Evolutionary conservation across 2,329 filamentous ascomycete species (phyloP).

Genomic region (Ceratocystis harringtonii): DNA sequence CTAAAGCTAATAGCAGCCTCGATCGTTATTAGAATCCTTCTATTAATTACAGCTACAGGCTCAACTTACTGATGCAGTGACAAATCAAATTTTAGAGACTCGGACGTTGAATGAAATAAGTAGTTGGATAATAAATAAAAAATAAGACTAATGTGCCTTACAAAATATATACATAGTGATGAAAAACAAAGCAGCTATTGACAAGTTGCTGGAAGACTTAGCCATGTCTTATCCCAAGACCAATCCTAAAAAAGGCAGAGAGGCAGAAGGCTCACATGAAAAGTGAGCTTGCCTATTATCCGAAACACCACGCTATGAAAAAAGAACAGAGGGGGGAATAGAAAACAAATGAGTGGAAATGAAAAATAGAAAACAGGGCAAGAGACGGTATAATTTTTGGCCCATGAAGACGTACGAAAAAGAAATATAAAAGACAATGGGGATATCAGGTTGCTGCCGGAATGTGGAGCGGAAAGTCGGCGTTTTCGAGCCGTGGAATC

Average conservation of each 20-base stretch:
- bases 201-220: not conserved
- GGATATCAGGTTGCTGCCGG: slow-evolving; percentile 2
- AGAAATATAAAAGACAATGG: not conserved
- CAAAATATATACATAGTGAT: not conserved
- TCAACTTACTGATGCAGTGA: not conserved
- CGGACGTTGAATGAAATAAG: not conserved
- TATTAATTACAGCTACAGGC: not conserved
- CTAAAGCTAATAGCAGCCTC: not conserved
- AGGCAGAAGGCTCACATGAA: not conserved
- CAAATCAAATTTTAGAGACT: not conserved
- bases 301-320: slow-evolving; percentile 4
- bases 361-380: slow-evolving; percentile 2
- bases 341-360: slow-evolving; percentile 1
- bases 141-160: not conserved
- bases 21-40: not conserved
- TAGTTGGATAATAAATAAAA: not conserved
- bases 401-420: not conserved
- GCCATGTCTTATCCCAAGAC: not conserved
- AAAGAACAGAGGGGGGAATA: slow-evolving; percentile 10
- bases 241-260: not conserved
- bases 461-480: not conserved
- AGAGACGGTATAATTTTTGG: slow-evolving; percentile 3
- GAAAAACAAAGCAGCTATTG: not conserved
- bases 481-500: not conserved
- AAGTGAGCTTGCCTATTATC: not conserved